These are phyloP conservation scores for Hypsizygus ulmarius DNA, from an alignment of 1,284 basidiomycete species.

Conservation along the genomic window DNA sequence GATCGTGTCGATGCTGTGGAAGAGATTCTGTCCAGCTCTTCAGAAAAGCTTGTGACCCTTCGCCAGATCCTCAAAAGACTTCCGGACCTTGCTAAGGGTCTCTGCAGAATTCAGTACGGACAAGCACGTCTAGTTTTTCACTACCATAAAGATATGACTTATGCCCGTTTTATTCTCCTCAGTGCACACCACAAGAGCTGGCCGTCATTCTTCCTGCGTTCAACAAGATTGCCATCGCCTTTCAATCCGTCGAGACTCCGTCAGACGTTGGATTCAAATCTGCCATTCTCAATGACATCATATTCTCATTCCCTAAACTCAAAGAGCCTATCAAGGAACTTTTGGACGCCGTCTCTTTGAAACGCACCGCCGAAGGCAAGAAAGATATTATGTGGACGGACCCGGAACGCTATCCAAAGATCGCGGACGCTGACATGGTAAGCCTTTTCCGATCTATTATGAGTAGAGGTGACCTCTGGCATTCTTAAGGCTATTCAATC, in stretches of 20 bases:
- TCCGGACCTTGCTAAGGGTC: conserved; percentile 87
- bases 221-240: conserved; percentile 68
- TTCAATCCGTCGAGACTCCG: conserved; percentile 46
- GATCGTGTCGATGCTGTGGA: conserved; percentile 83
- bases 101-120: conserved; percentile 88
- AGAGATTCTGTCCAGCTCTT: conserved; percentile 67
- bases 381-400: conserved; percentile 78
- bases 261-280: conserved; percentile 61
- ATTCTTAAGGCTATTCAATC: conserved; percentile 50
- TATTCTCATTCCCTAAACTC: conserved; percentile 68
- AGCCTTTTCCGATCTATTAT: conserved; percentile 9
- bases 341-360: conserved; percentile 60
- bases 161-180: background rate
- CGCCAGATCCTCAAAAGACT: conserved; percentile 70
- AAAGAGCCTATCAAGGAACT: conserved; percentile 54
- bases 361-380: conserved; percentile 65
- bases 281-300: conserved; percentile 66
- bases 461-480: background rate
- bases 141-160: background rate
- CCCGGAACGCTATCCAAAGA: conserved; percentile 63
- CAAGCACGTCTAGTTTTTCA: conserved; percentile 49
- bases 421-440: conserved; percentile 47
- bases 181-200: conserved; percentile 87
- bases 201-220: conserved; percentile 77
- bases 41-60: conserved; percentile 59